phyloP scores from a whole-genome alignment of 1,284 basidiomycete genomes.

The Trichosporon coremiiforme region DNA sequence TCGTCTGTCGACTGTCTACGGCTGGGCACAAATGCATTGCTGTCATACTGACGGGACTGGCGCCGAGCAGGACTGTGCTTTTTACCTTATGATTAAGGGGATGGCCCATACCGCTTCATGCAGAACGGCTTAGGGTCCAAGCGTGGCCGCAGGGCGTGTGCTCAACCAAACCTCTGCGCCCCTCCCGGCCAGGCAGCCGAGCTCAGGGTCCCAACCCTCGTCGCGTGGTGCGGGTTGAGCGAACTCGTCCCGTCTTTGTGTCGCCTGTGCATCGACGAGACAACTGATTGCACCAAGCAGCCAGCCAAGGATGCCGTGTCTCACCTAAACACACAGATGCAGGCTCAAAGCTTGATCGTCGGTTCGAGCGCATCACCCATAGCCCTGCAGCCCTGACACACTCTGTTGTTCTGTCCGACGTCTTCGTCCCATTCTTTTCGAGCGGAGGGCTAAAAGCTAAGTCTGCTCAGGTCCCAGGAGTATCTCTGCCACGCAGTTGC shows the following conservation, averaged over 20 bases:
- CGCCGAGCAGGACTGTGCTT: not conserved
- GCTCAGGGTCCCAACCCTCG: not conserved
- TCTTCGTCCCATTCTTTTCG: too few species aligned
- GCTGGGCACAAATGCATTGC: too few species aligned
- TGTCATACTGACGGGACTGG: not conserved
- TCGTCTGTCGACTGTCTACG: too few species aligned
- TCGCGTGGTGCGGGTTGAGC: conserved; percentile 17
- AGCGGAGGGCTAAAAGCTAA: too few species aligned
- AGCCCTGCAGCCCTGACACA: not conserved
- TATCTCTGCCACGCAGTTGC: too few species aligned
- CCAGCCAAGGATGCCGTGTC: not conserved
- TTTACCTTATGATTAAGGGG: not conserved
- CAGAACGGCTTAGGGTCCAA: not conserved
- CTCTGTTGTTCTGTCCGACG: not conserved
- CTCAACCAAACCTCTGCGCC: too few species aligned
- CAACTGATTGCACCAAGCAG: too few species aligned
- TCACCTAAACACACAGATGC: not conserved
- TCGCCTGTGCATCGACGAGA: not conserved
- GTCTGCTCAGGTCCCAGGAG: too few species aligned
- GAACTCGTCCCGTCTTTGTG: not conserved
- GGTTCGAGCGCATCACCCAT: conserved; percentile 5
- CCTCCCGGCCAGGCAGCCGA: not conserved
- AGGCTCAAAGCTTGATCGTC: conserved; percentile 11
- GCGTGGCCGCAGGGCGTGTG: too few species aligned
- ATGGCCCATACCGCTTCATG: not conserved